These are phyloP conservation scores for Cenchrus fungigraminus DNA, from an alignment of 176 grass and related monocot species.

Conservation along the genomic window DNA sequence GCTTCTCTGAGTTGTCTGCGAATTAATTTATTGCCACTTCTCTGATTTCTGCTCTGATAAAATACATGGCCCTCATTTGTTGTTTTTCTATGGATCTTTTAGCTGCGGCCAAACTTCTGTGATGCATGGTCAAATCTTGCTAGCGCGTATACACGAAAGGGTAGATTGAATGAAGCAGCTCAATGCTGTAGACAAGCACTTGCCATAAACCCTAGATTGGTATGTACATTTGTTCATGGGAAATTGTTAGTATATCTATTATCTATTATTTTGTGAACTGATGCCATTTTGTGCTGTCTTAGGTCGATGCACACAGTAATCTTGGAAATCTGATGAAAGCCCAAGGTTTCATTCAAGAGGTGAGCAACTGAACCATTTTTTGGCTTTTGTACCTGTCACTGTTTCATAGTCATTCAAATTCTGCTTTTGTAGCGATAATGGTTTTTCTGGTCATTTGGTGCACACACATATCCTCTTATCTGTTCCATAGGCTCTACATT, in stretches of 20 bases:
- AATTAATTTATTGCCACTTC: no score
- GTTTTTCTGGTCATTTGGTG: neutral
- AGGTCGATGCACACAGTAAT: constrained; percentile 99
- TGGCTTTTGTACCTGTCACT: neutral
- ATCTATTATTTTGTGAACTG: constrained; percentile 33
- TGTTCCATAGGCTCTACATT: neutral
- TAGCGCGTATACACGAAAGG: constrained; percentile 96
- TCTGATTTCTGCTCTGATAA: neutral
- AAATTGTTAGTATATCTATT: constrained; percentile 16
- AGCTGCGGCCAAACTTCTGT: constrained; percentile 87
- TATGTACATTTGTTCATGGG: constrained; percentile 42
- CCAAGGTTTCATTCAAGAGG: constrained; percentile 94
- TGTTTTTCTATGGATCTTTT: constrained; percentile 35
- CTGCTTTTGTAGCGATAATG: neutral
- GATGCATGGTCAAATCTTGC: constrained; percentile 99
- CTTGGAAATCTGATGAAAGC: constrained; percentile 98
- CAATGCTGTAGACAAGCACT: constrained; percentile 97
- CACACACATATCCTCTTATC: neutral
- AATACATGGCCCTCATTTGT: constrained; percentile 20
- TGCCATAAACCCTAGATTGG: constrained; percentile 77
- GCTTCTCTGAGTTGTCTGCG: no score
- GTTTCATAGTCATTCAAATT: neutral
- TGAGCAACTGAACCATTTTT: constrained; percentile 29
- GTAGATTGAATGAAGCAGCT: constrained; percentile 86
- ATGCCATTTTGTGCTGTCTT: constrained; percentile 44